phyloP scores from a whole-genome alignment of 495 filamentous ascomycete genomes.

The Clohesyomyces aquaticus region DNA sequence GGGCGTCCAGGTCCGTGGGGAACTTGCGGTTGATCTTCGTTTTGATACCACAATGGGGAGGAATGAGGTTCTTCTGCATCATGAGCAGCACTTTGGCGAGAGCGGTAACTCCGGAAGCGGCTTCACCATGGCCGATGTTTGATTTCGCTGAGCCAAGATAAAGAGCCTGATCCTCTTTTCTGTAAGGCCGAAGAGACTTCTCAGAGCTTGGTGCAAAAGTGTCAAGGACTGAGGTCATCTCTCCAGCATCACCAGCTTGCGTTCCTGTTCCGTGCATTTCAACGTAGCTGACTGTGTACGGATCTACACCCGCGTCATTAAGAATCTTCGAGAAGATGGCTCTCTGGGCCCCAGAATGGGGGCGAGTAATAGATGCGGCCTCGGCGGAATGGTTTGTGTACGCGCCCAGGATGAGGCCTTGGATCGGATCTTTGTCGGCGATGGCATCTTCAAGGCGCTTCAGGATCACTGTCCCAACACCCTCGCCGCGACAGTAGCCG shows the following conservation, averaged over 20 bases:
- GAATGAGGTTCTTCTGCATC: constrained; percentile 25
- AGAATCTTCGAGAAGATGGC: constrained; percentile 38
- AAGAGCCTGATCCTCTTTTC: neutral
- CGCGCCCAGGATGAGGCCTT: constrained; percentile 40
- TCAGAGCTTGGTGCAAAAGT: constrained; percentile 21
- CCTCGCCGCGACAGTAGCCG: constrained; percentile 50
- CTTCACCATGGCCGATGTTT: constrained; percentile 39
- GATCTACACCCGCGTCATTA: constrained; percentile 28
- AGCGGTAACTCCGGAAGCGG: constrained; percentile 43
- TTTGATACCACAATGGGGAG: constrained; percentile 27
- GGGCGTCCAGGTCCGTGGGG: constrained; percentile 7
- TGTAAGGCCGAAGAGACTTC: neutral
- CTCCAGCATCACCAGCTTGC: constrained; percentile 44
- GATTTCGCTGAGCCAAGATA: neutral
- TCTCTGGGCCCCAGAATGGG: constrained; percentile 42
- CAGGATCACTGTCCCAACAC: constrained; percentile 47
- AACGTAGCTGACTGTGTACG: constrained; percentile 43
- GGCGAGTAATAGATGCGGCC: constrained; percentile 47
- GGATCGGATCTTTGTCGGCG: constrained; percentile 43
- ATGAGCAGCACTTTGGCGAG: constrained; percentile 51
- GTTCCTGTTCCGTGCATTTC: constrained; percentile 51
- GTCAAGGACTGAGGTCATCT: constrained; percentile 43
- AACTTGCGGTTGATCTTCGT: constrained; percentile 21
- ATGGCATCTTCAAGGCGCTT: constrained; percentile 40
- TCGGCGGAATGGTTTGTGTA: constrained; percentile 46